phyloP scores from a whole-genome alignment of 202 grass and related monocot genomes.

The Saccharum hybrid region DNA sequence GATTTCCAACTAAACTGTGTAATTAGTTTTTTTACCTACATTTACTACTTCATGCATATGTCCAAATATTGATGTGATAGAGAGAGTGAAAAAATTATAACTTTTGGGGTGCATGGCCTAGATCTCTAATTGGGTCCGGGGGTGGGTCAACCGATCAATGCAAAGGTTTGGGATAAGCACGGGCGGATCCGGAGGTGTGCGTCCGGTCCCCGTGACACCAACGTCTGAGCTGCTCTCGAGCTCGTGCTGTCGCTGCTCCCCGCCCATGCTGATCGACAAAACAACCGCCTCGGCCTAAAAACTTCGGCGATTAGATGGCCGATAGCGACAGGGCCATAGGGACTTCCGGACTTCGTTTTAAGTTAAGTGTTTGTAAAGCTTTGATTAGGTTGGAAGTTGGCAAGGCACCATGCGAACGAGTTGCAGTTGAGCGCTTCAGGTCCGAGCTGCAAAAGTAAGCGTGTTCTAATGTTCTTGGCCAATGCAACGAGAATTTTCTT shows the following conservation, averaged over 20 bases:
- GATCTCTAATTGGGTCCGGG: no score
- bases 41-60: no score
- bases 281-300: not conserved
- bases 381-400: not conserved
- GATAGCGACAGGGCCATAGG: not conserved
- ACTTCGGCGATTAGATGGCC: not conserved
- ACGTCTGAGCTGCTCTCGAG: conserved; percentile 12
- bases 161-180: conserved; percentile 21
- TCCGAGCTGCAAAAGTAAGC: not conserved
- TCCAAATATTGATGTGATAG: no score
- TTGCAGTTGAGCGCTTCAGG: not conserved
- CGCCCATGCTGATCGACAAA: not conserved
- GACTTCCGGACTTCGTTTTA: not conserved
- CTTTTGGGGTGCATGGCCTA: no score
- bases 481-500: not conserved
- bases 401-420: not conserved
- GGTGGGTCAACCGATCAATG: conserved; percentile 16
- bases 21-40: no score
- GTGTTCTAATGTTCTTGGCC: not conserved
- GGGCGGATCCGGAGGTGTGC: not conserved
- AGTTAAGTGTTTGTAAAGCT: not conserved
- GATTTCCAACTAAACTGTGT: no score
- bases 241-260: not conserved
- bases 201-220: conserved; percentile 26
- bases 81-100: no score